A percentile compares a stretch with the other conserved stretches of the same genome.
phyloP scores from a whole-genome alignment of 169 alveolate genomes.

The Plasmodium vivax region DNA sequence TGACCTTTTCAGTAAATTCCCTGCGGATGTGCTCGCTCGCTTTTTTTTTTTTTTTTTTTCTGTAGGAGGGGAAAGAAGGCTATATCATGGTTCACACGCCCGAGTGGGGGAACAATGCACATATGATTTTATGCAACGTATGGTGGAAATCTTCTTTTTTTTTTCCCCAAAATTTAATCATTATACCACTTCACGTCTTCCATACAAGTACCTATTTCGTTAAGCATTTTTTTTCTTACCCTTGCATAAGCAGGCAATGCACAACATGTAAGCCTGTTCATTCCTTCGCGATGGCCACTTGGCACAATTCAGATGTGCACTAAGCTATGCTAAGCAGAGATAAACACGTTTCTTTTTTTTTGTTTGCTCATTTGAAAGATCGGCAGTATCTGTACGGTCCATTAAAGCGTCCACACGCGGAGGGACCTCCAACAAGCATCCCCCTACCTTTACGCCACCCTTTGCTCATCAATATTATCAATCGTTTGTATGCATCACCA shows the following conservation, averaged over 20 bases:
- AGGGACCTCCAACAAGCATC: not conserved
- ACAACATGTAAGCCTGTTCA: not conserved
- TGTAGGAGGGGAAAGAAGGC: not conserved
- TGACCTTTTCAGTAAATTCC: not conserved
- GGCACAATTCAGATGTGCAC: not conserved
- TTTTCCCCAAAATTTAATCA: not conserved
- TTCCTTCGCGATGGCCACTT: not conserved
- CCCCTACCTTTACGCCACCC: not conserved
- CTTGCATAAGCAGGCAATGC: not conserved
- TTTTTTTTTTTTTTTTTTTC: not conserved
- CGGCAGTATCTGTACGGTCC: not conserved
- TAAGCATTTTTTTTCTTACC: not conserved
- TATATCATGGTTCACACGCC: not conserved
- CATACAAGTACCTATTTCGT: not conserved
- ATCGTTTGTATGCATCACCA: not conserved
- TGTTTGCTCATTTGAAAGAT: not conserved
- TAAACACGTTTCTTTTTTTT: not conserved
- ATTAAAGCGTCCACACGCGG: not conserved
- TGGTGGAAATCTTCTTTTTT: not conserved
- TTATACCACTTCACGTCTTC: not conserved
- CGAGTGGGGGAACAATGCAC: not conserved
- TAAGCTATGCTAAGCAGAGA: not conserved
- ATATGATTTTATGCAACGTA: not conserved
- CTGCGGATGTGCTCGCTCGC: not conserved
- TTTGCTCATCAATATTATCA: not conserved